A percentile compares a stretch with the other conserved stretches of the same genome.
These are phyloP conservation scores for Tanozyma kutaoensis DNA, from an alignment of 805 yeast genomes.

Conservation along the genomic window DNA sequence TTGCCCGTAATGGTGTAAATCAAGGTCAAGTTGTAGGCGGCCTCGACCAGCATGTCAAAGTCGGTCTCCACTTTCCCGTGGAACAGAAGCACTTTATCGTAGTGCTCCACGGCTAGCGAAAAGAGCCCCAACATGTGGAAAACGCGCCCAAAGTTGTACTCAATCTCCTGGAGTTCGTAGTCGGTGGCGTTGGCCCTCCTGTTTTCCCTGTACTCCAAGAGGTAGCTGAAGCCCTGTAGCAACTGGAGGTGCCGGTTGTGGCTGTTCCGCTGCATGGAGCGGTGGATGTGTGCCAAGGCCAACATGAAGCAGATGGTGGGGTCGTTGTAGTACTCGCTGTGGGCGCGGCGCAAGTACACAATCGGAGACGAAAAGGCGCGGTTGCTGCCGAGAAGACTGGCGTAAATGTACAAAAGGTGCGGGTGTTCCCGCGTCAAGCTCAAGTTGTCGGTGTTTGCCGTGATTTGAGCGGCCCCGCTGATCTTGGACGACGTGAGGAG, in stretches of 20 bases:
- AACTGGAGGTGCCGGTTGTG: constrained; percentile 78
- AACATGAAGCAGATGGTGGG: constrained; percentile 66
- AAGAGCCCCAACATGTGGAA: constrained; percentile 76
- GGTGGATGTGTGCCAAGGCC: constrained; percentile 73
- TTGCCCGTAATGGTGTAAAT: constrained; percentile 74
- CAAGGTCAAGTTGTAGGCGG: constrained; percentile 74
- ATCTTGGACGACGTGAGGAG: constrained; percentile 37
- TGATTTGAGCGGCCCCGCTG: constrained; percentile 68
- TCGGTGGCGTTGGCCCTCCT: constrained; percentile 26
- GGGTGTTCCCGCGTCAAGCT: constrained; percentile 35
- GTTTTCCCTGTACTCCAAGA: constrained; percentile 55
- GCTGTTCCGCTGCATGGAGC: constrained; percentile 86
- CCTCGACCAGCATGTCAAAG: constrained; percentile 58
- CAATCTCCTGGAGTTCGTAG: constrained; percentile 60
- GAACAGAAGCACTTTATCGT: constrained; percentile 47
- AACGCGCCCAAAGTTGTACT: constrained; percentile 72
- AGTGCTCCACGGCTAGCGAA: constrained; percentile 60
- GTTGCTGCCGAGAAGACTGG: constrained; percentile 67
- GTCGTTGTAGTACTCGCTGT: constrained; percentile 53
- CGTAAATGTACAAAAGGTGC: constrained; percentile 66
- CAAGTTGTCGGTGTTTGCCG: constrained; percentile 18
- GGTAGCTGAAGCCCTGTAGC: constrained; percentile 71
- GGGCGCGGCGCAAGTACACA: constrained; percentile 62
- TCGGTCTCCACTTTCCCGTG: constrained; percentile 27
- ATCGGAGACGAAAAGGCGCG: constrained; percentile 75